Base-by-base conservation (phyloP, 2,329 filamentous ascomycete genomes). In the Colletotrichum gloeosporioides region DNA sequence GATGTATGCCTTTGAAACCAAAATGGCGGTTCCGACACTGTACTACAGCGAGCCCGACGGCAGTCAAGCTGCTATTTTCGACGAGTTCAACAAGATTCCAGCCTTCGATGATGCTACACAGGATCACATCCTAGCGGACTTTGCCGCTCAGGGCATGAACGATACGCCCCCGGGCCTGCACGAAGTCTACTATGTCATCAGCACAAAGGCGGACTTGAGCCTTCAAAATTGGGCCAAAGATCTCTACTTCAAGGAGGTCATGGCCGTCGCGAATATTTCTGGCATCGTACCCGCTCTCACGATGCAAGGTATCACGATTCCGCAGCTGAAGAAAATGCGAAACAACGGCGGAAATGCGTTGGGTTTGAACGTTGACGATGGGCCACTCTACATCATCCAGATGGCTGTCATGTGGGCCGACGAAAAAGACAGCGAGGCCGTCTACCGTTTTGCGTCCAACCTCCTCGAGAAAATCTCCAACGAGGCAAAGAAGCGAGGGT, bases 271-370 rank as follows among this genome's bases (percentile, higher is more conserved):
- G 6, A 74, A 79, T 15, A 69, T 81, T 12, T 57, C 78, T 2
- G 82, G 80, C 4, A 77, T 81, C 0, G 36, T 81, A 4, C 83
- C 85, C 5, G 79, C 74, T 69, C 82, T 79, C 59, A 79, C 80
- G 66, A 81, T 86, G 66, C 87, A 90, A 76, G 86, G 85, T 15
- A 84, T 89, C 65, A 85, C 87, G 0, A 81, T 81, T 8, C 82
- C 82, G 55, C 80, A 85, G 76, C 82, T 83, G 7, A 79, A 81
- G 6, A 73, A 82, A 22, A 85, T 87, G 76, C 77, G 77, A 62
- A 83, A 84, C 67, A 81, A 82, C n/a, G 86, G 85, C 2, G 84
- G 84, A 31, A 87, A 87, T 69, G 77, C 85, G 2, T 79, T 87
- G 4, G 85, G 84, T 4, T 75, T 87, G 9, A 77, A 81, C 7